These are phyloP conservation scores for Veloboletus limbatus DNA, from an alignment of 1,284 basidiomycete genomes.

Conservation along the genomic window DNA sequence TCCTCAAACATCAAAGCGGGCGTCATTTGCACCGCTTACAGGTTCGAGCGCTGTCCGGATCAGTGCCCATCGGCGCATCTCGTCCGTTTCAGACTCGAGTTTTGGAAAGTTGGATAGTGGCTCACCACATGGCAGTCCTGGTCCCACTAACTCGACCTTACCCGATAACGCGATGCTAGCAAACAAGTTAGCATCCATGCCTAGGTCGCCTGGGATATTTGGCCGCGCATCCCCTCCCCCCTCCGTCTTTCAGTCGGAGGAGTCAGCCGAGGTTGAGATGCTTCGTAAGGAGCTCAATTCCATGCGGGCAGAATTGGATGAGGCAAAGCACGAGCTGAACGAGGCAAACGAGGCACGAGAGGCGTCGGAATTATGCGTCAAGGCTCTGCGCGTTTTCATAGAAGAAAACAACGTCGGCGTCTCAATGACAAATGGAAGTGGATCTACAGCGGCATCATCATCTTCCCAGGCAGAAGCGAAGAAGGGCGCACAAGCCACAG, in stretches of 20 bases:
- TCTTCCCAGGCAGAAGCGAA: slow-evolving; percentile 42
- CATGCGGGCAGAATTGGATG: slow-evolving; percentile 60
- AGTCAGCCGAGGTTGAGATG: slow-evolving; percentile 46
- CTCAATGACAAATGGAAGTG: slow-evolving; percentile 21
- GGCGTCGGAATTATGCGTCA: slow-evolving; percentile 84
- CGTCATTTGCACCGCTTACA: slow-evolving; percentile 69
- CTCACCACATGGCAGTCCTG: slow-evolving; percentile 33
- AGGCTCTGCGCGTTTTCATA: slow-evolving; percentile 82
- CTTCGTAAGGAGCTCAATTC: slow-evolving; percentile 62
- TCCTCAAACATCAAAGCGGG: slow-evolving; percentile 58
- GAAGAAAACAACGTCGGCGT: slow-evolving; percentile 64
- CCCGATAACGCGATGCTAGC: slow-evolving; percentile 21
- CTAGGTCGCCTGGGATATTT: slow-evolving; percentile 50
- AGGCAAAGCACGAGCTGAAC: slow-evolving; percentile 60
- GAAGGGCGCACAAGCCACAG: slow-evolving; percentile 28
- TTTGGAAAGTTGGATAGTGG: slow-evolving; percentile 33
- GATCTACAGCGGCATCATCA: slow-evolving; percentile 8
- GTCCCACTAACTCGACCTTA: slow-evolving; percentile 28
- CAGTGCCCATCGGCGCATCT: slow-evolving; percentile 61
- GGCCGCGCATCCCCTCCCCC: slow-evolving; percentile 44
- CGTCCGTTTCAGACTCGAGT: slow-evolving; percentile 60
- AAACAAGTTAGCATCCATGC: slow-evolving; percentile 20
- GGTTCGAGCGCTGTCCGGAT: slow-evolving; percentile 47
- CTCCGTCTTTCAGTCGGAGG: slow-evolving; percentile 33
- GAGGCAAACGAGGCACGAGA: slow-evolving; percentile 82